Percentiles rank a stretch among this genome's conserved stretches.
Evolutionary conservation across 2,329 filamentous ascomycete genomes (phyloP).

Genomic region (Verticillium nonalfalfae): DNA sequence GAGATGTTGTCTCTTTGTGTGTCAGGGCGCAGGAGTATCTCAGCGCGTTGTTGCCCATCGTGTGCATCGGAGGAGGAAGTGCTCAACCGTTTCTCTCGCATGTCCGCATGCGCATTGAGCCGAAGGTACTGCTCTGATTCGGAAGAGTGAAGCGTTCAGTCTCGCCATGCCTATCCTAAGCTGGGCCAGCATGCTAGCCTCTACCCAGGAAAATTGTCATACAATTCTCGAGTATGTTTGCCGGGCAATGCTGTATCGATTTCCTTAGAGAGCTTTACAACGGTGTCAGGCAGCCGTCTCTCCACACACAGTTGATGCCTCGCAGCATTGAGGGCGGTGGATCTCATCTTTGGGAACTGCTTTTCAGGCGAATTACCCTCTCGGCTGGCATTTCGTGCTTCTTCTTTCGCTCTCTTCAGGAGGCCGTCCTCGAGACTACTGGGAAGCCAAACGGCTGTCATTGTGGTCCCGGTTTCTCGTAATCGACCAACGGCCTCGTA

Average conservation of each 20-base stretch:
- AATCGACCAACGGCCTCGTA: slow-evolving; percentile 10
- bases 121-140: slow-evolving; percentile 4
- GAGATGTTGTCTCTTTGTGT: too few species aligned
- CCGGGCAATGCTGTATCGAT: slow-evolving; percentile 11
- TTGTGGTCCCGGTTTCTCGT: background rate
- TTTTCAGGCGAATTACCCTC: background rate
- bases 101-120: slow-evolving; percentile 7
- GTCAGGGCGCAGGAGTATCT: background rate
- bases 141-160: slow-evolving; percentile 11
- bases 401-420: background rate
- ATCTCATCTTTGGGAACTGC: background rate
- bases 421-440: background rate
- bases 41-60: slow-evolving; percentile 15
- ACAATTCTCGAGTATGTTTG: slow-evolving; percentile 12
- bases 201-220: slow-evolving; percentile 11
- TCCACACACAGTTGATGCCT: background rate
- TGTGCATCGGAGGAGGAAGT: slow-evolving; percentile 19
- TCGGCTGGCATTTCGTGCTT: background rate
- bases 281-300: slow-evolving; percentile 6
- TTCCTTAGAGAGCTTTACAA: slow-evolving; percentile 10
- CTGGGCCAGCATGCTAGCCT: slow-evolving; percentile 12
- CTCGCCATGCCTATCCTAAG: slow-evolving; percentile 13
- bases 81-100: slow-evolving; percentile 17
- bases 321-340: background rate
- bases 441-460: background rate